These are phyloP conservation scores for Rosa chinensis DNA, from an alignment of 306 rosid genomes.

Conservation along the genomic window DNA sequence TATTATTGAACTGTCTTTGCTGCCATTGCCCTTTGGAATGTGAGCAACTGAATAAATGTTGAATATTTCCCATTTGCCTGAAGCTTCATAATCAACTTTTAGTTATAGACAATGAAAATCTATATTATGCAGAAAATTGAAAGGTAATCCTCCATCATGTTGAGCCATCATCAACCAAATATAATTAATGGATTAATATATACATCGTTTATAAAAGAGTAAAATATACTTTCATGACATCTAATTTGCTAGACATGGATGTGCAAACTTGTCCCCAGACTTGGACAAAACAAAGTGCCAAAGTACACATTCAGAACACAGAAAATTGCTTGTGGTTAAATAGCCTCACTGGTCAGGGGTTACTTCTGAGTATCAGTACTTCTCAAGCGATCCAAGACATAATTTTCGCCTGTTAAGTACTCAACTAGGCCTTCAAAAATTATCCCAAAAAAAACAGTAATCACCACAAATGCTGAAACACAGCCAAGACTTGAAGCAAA, in stretches of 20 bases:
- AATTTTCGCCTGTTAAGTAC: constrained; percentile 63
- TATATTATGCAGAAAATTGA: not conserved
- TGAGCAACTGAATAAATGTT: constrained; percentile 27
- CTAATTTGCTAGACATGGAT: not conserved
- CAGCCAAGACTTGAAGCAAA: not conserved
- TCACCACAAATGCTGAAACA: not conserved
- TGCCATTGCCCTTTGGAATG: not conserved
- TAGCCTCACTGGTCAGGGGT: not conserved
- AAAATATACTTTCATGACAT: not conserved
- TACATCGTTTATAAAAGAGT: not conserved
- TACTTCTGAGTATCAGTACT: constrained; percentile 32
- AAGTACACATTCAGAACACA: not conserved
- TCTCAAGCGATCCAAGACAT: constrained; percentile 63
- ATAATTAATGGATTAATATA: not conserved
- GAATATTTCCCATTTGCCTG: not conserved
- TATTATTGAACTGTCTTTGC: constrained; percentile 24
- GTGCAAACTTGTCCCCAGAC: too few species aligned
- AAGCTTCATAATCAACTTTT: not conserved
- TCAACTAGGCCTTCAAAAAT: constrained; percentile 63
- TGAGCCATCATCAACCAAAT: not conserved
- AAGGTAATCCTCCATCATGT: not conserved
- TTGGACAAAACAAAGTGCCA: not conserved
- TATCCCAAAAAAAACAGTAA: not conserved
- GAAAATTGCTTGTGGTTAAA: not conserved
- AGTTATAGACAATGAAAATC: not conserved